Evolutionary conservation across 78 protist species (phyloP).

Genomic region (Monocercomonoides exilis): DNA sequence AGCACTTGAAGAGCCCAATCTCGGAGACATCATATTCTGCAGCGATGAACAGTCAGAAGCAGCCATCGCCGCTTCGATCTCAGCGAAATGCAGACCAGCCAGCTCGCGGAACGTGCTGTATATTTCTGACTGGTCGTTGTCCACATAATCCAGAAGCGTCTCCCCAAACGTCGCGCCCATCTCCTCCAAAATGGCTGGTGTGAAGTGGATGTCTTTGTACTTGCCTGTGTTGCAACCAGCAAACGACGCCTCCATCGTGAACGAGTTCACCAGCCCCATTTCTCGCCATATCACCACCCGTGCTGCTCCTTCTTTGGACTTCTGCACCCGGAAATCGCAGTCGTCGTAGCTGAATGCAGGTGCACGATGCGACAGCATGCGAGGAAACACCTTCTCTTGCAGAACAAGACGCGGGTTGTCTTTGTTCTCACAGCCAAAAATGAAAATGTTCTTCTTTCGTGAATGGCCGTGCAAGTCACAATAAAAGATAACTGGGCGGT

Average conservation of each 20-base stretch:
- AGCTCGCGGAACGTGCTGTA: no score
- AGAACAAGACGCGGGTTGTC: neutral
- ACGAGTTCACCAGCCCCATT: constrained; percentile 38
- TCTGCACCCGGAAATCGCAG: constrained; percentile 23
- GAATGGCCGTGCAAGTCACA: constrained; percentile 19
- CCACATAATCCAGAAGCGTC: constrained; percentile 43
- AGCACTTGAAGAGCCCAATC: no score
- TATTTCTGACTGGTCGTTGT: constrained; percentile 40
- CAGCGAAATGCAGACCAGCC: no score
- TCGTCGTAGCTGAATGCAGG: constrained; percentile 16
- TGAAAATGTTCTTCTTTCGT: constrained; percentile 30
- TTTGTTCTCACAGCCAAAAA: constrained; percentile 34
- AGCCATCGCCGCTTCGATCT: no score
- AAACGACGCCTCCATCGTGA: constrained; percentile 61
- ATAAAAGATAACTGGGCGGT: constrained; percentile 34
- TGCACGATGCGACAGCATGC: neutral
- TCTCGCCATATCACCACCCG: constrained; percentile 43
- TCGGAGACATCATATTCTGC: no score
- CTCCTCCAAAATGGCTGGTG: neutral
- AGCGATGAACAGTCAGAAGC: no score
- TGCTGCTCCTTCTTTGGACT: constrained; percentile 16
- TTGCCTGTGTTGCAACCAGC: constrained; percentile 40
- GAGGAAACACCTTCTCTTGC: constrained; percentile 36
- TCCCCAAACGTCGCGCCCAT: constrained; percentile 39
- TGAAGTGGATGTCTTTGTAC: constrained; percentile 16